Base-by-base conservation (phyloP, 768 basidiomycete genomes). In the Aureoboletus auriporus region DNA sequence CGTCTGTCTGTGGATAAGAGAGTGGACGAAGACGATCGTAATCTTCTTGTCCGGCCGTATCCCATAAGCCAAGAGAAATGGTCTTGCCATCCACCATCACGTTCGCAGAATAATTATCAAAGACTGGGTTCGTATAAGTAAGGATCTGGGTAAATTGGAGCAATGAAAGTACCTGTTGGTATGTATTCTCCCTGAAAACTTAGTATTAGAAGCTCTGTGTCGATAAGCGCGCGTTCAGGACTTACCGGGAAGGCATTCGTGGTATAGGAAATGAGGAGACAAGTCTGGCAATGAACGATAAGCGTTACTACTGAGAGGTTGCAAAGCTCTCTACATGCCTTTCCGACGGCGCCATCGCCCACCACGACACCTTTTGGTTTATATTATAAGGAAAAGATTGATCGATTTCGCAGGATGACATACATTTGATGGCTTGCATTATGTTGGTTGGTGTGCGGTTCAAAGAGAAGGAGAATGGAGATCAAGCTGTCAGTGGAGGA, bases 21-120 rank as follows among this genome's bases (percentile, higher is more conserved):
- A 99, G 80, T 44, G 96, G 96, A 59, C 96, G 86, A 59, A 99
- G 87, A 38, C 96, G 87, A 73, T 95, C 93, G 67, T 95, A 99
- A 75, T 99, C 95, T 71, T 99, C 96, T 72, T 99, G 96, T 57
- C 96, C 96, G 31, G 96, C 96, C n/a, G 96, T 99, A 79, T 99
- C 96, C 96, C 96, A 99, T 48, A 99, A 76, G 42, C 95, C 95
- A 48, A 98, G 83, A 52, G 93, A 96, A 64, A 98, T 94, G 44
- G 96, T 96, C 77, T 95, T 94, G 59, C 93, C 92, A 61, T 99
- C 96, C 40, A 99, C 96, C 86, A 97, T 93, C 47, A 99, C 94
- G 71, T 94, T 95, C 51, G 93, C 93, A 47, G 91, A 93, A 66
- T 96, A 98, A 75, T 98, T 98, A 74, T 98, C 96, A 68, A 98